phyloP scores from a whole-genome alignment of 148 eudicot species.

The Camellia granthamiana region DNA sequence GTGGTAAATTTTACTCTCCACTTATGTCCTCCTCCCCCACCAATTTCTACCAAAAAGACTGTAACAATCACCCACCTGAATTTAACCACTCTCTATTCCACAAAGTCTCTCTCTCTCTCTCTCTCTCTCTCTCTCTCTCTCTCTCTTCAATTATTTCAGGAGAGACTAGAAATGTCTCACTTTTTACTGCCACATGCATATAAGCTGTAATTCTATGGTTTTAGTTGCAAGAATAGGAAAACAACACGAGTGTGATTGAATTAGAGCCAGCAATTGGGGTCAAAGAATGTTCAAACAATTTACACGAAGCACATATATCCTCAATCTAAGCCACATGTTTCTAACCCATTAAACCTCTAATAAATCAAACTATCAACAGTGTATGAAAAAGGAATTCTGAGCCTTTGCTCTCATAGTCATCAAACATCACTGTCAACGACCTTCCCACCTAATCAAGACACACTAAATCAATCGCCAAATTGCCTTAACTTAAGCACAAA shows the following conservation, averaged over 20 bases:
- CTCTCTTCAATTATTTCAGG: constrained; percentile 23
- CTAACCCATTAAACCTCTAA: not conserved
- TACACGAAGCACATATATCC: not conserved
- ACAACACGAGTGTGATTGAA: not conserved
- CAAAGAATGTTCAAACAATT: constrained; percentile 1
- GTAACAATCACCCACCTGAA: not conserved
- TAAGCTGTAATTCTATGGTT: constrained; percentile 7
- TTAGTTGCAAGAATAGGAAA: constrained; percentile 9
- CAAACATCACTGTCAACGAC: not conserved
- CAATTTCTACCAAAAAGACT: not conserved
- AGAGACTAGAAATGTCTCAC: not conserved
- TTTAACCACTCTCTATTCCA: not conserved
- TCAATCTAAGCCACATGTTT: constrained; percentile 10
- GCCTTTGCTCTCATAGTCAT: constrained; percentile 10
- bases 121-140: not conserved
- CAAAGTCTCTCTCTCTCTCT: not conserved
- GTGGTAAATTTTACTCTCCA: not conserved
- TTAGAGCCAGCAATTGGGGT: not conserved
- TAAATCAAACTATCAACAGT: not conserved
- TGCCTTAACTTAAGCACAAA: not conserved
- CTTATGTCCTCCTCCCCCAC: not conserved
- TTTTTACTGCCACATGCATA: not conserved
- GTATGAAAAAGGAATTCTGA: not conserved
- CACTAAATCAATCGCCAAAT: not conserved
- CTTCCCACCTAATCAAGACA: constrained; percentile 1